Conservation (phyloP, 371 early-diverging fungal genomes). For the Mortierella sp. region DNA sequence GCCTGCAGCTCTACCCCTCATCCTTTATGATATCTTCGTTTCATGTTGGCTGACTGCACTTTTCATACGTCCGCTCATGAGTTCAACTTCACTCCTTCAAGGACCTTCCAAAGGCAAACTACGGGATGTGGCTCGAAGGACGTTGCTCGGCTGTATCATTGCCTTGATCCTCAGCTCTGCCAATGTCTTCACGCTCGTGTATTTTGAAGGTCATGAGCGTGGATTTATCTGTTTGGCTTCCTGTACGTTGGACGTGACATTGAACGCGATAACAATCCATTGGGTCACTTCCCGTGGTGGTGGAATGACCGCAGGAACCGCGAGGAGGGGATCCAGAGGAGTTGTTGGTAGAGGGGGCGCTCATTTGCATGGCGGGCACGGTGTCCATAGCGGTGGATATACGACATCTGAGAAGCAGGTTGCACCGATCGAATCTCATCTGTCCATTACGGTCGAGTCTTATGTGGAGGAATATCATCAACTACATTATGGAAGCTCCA, state of each 20-base stretch:
- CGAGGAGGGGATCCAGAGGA: constrained; percentile 7
- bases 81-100: constrained; percentile 43
- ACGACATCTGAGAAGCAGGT: constrained; percentile 33
- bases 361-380: background rate
- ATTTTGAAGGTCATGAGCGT: constrained; percentile 57
- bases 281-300: constrained; percentile 55
- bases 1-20: constrained; percentile 55
- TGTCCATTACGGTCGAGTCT: constrained; percentile 49
- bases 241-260: constrained; percentile 39
- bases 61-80: constrained; percentile 59
- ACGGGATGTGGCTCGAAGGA: constrained; percentile 62
- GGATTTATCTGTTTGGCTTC: constrained; percentile 45
- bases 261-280: constrained; percentile 50
- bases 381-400: constrained; percentile 2
- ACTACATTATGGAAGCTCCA: constrained; percentile 1
- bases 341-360: background rate
- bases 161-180: constrained; percentile 56
- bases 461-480: constrained; percentile 52
- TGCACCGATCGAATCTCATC: constrained; percentile 34
- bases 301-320: constrained; percentile 4
- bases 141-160: constrained; percentile 56
- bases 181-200: constrained; percentile 59
- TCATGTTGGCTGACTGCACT: constrained; percentile 53
- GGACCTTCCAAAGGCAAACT: constrained; percentile 55
- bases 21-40: constrained; percentile 61